Evolutionary conservation across 2,329 filamentous ascomycete genomes (phyloP), one percentile per base, ranked within the genome.

Genomic region (Lecanicillium sp.): DNA sequence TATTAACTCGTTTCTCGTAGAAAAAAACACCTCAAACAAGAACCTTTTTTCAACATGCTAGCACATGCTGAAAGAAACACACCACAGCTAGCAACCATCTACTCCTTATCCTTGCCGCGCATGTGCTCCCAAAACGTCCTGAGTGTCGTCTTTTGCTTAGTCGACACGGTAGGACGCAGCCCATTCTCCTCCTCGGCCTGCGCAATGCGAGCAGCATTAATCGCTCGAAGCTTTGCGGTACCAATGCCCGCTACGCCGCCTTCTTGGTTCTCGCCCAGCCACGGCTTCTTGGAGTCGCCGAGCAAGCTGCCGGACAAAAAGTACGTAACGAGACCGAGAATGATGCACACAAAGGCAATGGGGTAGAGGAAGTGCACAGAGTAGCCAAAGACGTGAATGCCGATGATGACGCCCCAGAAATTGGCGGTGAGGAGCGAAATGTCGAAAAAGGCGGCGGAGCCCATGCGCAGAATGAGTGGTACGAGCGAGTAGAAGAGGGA

Each of bases 371-470:
- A 95, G 64, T 95, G 85, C 42, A 98, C 78, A 29, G 63, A 63
- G 51, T 84, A 76, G 32, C 82, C 78, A 54, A 98, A 94, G 35
- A 96, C 85, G 56, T 81, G 75, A 49, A 94, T 78, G 35, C 92
- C 92, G 51, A 98, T 90, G 49, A 94, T 83, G 45, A 94, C 83
- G 48, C 88, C 89, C 92, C 92, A 98, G 67, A 96, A 96, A 64
- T 94, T 95, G 51, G 81, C 86, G 3, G 92, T 96, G 43, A 98
- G 70, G 48, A 98, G 69, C 7, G 84, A 90, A 53, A 96, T 94
- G 62, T 98, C 94, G 70, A 95, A 94, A 65, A 98, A 95, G 15
- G 89, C 90, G 3, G 92, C 92, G 13, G 78, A 85, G 19, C 84
- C 84, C 67, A 96, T 83, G 48, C 92, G 85, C 63, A 96, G 81